A percentile compares a stretch with the other conserved stretches of the same genome.
Conservation (phyloP, 179 eudicot genomes). For the Corrigiola litoralis region DNA sequence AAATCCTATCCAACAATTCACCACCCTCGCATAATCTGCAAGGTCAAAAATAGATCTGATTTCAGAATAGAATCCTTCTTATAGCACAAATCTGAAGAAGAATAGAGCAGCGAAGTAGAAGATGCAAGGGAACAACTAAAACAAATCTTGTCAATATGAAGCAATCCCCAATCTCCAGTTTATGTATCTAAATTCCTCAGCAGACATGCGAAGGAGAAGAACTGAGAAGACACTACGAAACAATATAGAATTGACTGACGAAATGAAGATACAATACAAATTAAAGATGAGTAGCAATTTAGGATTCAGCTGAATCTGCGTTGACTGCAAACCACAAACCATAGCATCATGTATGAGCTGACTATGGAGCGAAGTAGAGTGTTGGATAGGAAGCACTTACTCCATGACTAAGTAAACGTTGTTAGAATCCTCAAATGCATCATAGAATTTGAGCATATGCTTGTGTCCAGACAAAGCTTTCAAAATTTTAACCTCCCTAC, state of each 20-base stretch:
- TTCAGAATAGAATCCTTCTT: background rate
- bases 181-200: background rate
- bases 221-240: background rate
- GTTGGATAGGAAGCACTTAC: slow-evolving; percentile 41
- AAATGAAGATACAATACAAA: background rate
- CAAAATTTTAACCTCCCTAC: slow-evolving; percentile 92
- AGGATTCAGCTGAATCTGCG: background rate
- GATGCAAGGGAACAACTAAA: no score
- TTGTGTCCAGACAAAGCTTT: slow-evolving; percentile 86
- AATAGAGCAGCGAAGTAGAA: background rate
- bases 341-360: background rate
- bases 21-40: slow-evolving; percentile 97
- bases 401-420: slow-evolving; percentile 92
- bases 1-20: slow-evolving; percentile 82
- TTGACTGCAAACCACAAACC: background rate
- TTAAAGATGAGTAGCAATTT: background rate
- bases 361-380: background rate
- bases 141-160: no score
- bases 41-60: slow-evolving; percentile 7
- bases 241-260: background rate
- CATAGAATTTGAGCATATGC: slow-evolving; percentile 77
- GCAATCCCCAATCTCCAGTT: background rate
- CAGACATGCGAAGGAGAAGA: background rate
- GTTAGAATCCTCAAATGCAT: slow-evolving; percentile 80
- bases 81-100: background rate